phyloP scores from a whole-genome alignment of 306 rosid species.

The Oxytropis ochrocephala region DNA sequence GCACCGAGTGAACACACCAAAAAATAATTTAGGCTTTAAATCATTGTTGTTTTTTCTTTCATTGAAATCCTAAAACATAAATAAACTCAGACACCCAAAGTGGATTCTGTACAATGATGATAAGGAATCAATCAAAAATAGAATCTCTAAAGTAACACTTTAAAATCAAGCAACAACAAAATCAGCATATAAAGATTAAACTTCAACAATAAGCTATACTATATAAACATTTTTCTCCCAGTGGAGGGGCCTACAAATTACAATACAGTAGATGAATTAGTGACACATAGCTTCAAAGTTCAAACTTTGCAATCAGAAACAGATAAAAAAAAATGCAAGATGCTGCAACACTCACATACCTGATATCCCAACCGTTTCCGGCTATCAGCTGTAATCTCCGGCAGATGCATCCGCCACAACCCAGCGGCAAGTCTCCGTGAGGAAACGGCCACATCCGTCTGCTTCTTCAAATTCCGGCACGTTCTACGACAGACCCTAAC shows the following conservation, averaged over 20 bases:
- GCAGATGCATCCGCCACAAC: slow-evolving; percentile 71
- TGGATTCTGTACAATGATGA: slow-evolving; percentile 11
- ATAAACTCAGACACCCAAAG: too few species aligned
- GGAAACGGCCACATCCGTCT: slow-evolving; percentile 38
- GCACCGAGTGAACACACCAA: too few species aligned
- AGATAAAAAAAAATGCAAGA: background rate
- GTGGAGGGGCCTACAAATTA: slow-evolving; percentile 6
- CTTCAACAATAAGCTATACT: background rate
- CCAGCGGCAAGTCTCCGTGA: slow-evolving; percentile 90
- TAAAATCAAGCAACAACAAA: slow-evolving; percentile 18
- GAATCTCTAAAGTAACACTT: slow-evolving; percentile 27
- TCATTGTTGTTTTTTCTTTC: too few species aligned
- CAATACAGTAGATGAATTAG: background rate
- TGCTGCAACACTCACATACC: slow-evolving; percentile 23
- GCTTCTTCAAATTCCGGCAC: slow-evolving; percentile 27
- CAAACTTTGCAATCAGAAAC: background rate
- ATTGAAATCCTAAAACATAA: too few species aligned
- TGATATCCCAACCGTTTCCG: slow-evolving; percentile 36
- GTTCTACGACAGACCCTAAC: slow-evolving; percentile 28
- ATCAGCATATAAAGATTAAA: background rate
- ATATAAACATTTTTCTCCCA: background rate
- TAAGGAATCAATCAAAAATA: background rate
- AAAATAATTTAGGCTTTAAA: too few species aligned
- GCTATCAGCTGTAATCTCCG: slow-evolving; percentile 33
- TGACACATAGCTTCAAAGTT: slow-evolving; percentile 22